These are phyloP conservation scores for Drechslerella coelobrocha DNA, from an alignment of 2,329 filamentous ascomycete species.

Conservation along the genomic window DNA sequence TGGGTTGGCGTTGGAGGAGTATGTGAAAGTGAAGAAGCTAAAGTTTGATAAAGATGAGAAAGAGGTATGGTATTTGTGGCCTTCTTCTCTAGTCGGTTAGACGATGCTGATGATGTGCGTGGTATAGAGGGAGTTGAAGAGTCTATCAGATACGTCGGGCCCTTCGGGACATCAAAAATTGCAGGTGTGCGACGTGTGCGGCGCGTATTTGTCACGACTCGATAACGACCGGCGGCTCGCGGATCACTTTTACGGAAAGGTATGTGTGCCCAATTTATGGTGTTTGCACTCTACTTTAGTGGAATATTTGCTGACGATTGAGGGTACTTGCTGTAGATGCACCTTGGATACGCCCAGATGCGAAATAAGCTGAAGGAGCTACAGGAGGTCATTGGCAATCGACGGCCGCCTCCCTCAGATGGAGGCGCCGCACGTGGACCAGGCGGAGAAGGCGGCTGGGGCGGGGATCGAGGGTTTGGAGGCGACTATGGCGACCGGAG, in stretches of 20 bases:
- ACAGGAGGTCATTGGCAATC: constrained; percentile 81
- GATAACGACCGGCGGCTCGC: constrained; percentile 94
- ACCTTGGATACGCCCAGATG: constrained; percentile 97
- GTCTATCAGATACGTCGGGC: constrained; percentile 86
- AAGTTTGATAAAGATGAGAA: constrained; percentile 78
- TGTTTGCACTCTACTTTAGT: not conserved
- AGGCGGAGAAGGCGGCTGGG: constrained; percentile 26
- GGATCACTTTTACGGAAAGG: constrained; percentile 96
- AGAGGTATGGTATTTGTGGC: constrained; percentile 31
- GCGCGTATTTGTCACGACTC: constrained; percentile 86
- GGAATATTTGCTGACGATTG: not conserved
- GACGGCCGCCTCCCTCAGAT: constrained; percentile 68
- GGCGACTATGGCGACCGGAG: constrained; percentile 58
- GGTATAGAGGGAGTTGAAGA: constrained; percentile 85
- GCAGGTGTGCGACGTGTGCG: constrained; percentile 97
- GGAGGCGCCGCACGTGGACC: constrained; percentile 55
- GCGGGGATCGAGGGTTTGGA: constrained; percentile 30
- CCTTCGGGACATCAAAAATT: constrained; percentile 96
- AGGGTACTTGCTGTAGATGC: constrained; percentile 68
- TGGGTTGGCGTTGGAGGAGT: constrained; percentile 81
- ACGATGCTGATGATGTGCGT: not conserved
- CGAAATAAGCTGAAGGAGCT: constrained; percentile 88
- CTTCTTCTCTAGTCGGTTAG: not conserved
- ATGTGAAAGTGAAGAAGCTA: constrained; percentile 81
- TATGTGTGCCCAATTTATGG: constrained; percentile 16